Evolutionary conservation across 768 basidiomycete genomes (phyloP), one percentile per base, ranked within the genome.

Genomic region (Leccinum uliginosum): DNA sequence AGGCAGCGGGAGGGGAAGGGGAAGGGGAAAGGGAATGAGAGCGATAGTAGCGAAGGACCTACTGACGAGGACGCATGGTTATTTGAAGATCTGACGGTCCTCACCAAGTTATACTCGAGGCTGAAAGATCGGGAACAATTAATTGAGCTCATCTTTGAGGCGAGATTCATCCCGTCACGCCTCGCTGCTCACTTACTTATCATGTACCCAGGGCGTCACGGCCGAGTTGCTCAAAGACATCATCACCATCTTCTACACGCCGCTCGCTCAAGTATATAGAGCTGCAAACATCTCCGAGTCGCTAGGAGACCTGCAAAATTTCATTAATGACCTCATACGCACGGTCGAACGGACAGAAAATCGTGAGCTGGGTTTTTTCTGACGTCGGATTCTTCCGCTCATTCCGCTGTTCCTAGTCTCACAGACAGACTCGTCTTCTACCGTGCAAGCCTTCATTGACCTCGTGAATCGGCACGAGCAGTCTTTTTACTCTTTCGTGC

Each of bases 211-310:
- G 95, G 95, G 97, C 21, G 87, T 87, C 46, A 98, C 97, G 0
- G 86, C 96, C 2, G 97, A 98, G 32, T 78, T 99, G 24, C 76
- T 99, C 66, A 98, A 95, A 72, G 97, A 99, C 70, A 98, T 99
- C 58, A 93, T 99, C 65, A 98, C 97, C 19, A 98, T 99, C 57
- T 99, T 99, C 73, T 99, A 99, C 71, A 76, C 94, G 1, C 97
- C 97, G 2, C 76, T 99, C 24, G 97, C 97, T 2, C 92, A 96
- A 67, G 97, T 98, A 2, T 99, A 98, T 75, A 86, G 91, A 65
- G 97, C 97, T 10, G 97, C 97, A 6, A 97, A 90, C 68, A 98
- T 99, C 53, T 89, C 91, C 11, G 96, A 98, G 69, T 98, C 95
- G 1, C 68, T 99, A 0, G 78, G 84, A 29, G 97, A 98, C 69